Conservation (phyloP, 2,329 filamentous ascomycete species). For the Aspergillus novofumigatus region DNA sequence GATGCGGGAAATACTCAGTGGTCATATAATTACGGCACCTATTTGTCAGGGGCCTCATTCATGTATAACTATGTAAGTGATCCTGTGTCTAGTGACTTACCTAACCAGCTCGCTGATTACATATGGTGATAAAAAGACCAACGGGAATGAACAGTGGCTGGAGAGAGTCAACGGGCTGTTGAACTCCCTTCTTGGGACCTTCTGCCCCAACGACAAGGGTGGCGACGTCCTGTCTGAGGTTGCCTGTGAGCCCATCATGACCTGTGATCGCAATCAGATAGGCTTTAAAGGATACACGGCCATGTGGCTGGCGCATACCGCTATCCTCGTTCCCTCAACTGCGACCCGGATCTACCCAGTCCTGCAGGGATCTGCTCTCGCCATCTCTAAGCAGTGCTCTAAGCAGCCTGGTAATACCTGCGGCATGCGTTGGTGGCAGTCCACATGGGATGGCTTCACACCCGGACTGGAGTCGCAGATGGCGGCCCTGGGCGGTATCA, state of each 20-base stretch:
- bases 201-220: slow-evolving; percentile 43
- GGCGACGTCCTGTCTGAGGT: slow-evolving; percentile 59
- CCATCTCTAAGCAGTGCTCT: slow-evolving; percentile 58
- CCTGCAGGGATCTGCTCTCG: slow-evolving; percentile 53
- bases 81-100: too few species aligned
- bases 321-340: slow-evolving; percentile 57
- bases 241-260: slow-evolving; percentile 56
- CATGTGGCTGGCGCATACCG: slow-evolving; percentile 58
- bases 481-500: slow-evolving; percentile 59
- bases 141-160: slow-evolving; percentile 52
- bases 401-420: slow-evolving; percentile 54
- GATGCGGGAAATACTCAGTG: slow-evolving; percentile 48
- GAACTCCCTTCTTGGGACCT: slow-evolving; percentile 39
- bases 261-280: slow-evolving; percentile 65
- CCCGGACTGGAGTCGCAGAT: slow-evolving; percentile 62
- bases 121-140: slow-evolving; percentile 30
- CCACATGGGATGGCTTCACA: slow-evolving; percentile 49
- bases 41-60: slow-evolving; percentile 49
- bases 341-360: slow-evolving; percentile 50
- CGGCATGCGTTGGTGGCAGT: slow-evolving; percentile 56
- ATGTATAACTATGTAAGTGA: slow-evolving; percentile 49
- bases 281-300: slow-evolving; percentile 66
- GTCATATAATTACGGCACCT: slow-evolving; percentile 52
- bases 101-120: too few species aligned
- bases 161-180: slow-evolving; percentile 53